phyloP scores from a whole-genome alignment of 78 protist genomes.

The Tieghemostelium lacteum region DNA sequence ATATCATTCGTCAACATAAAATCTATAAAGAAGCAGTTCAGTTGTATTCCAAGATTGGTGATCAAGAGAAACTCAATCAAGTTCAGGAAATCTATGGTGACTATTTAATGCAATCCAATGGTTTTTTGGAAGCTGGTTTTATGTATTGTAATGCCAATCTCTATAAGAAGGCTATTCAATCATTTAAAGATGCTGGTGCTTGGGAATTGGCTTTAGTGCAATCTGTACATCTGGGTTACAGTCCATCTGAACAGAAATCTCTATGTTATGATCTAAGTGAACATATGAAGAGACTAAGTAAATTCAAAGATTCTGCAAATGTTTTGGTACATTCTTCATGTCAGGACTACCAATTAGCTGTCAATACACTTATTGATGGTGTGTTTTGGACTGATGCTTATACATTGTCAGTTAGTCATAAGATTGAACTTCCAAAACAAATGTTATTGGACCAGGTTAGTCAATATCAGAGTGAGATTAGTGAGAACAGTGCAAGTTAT shows the following conservation, averaged over 20 bases:
- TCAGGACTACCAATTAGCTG: not conserved
- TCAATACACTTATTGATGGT: conserved; percentile 54
- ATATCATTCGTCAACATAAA: conserved; percentile 1
- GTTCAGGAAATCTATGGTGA: conserved; percentile 72
- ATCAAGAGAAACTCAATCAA: conserved; percentile 15
- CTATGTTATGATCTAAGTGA: conserved; percentile 39
- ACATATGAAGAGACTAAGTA: conserved; percentile 5
- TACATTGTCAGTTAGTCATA: not conserved
- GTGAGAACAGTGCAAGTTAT: conserved; percentile 3
- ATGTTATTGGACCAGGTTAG: not conserved
- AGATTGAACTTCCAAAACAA: conserved; percentile 3
- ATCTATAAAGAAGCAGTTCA: conserved; percentile 61
- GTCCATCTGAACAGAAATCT: not conserved
- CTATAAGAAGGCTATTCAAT: conserved; percentile 20
- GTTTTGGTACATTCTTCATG: not conserved
- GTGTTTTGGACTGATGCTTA: conserved; percentile 45
- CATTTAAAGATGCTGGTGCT: conserved; percentile 64
- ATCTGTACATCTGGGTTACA: conserved; percentile 4
- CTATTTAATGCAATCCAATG: conserved; percentile 19
- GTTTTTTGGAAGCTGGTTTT: conserved; percentile 51
- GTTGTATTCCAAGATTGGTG: conserved; percentile 1
- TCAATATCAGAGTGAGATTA: not conserved
- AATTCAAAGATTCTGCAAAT: conserved; percentile 20
- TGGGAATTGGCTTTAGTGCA: conserved; percentile 37
- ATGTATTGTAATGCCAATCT: conserved; percentile 18